Percentiles rank a stretch among this genome's conserved stretches.
These are phyloP conservation scores for Fusarium sp. DNA, from an alignment of 2,329 filamentous ascomycete genomes.

Conservation along the genomic window DNA sequence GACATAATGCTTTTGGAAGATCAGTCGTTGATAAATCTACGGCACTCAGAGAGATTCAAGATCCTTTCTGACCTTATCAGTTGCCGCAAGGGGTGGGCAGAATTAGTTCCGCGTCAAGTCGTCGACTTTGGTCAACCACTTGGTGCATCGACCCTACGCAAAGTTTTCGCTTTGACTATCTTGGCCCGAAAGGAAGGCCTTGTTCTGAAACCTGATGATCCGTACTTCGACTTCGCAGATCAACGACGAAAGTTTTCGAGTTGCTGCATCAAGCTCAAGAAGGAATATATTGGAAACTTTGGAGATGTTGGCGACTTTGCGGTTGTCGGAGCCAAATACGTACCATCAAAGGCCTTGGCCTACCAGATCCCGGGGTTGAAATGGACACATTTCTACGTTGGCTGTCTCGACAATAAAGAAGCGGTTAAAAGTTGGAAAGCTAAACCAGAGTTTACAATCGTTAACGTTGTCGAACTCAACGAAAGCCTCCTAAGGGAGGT, in stretches of 20 bases:
- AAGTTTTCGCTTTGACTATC: slow-evolving; percentile 75
- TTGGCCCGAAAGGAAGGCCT: slow-evolving; percentile 78
- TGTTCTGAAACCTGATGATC: slow-evolving; percentile 81
- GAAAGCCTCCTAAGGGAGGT: slow-evolving; percentile 63
- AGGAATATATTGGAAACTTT: slow-evolving; percentile 81
- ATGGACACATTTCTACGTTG: slow-evolving; percentile 86
- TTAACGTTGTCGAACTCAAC: slow-evolving; percentile 71
- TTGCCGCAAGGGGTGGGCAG: slow-evolving; percentile 68
- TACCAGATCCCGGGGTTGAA: slow-evolving; percentile 65
- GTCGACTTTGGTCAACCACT: slow-evolving; percentile 71
- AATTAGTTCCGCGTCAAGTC: slow-evolving; percentile 72
- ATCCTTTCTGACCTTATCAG: slow-evolving; percentile 67
- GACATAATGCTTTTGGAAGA: slow-evolving; percentile 67
- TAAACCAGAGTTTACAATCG: slow-evolving; percentile 71
- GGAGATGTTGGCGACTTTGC: slow-evolving; percentile 88
- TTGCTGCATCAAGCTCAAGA: slow-evolving; percentile 85
- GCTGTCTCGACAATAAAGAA: slow-evolving; percentile 76
- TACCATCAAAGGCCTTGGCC: slow-evolving; percentile 69
- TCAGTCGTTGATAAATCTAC: slow-evolving; percentile 60
- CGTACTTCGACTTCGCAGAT: slow-evolving; percentile 73
- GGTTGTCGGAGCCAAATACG: slow-evolving; percentile 78
- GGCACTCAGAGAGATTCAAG: slow-evolving; percentile 69
- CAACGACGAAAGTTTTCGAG: slow-evolving; percentile 53
- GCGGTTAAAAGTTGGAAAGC: slow-evolving; percentile 62
- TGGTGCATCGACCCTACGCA: slow-evolving; percentile 66